Evolutionary conservation across 352 stramenopile genomes (phyloP), one percentile per base, ranked within the genome.

Genomic region (Albugo laibachii): DNA sequence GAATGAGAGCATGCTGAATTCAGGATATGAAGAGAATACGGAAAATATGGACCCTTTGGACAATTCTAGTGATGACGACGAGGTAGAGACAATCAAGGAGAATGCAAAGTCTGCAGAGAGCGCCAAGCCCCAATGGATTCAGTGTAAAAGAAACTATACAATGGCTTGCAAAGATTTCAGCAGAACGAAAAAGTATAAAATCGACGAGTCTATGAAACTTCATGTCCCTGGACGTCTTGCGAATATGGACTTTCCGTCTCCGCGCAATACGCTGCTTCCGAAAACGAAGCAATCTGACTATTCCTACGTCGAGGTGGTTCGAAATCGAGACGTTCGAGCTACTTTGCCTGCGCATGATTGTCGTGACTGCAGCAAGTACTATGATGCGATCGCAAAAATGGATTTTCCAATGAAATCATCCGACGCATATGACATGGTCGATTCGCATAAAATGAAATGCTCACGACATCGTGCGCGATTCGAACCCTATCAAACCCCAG

Each of bases 321-420:
- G 76, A n/a, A 86, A 84, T 34, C 61, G 61, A 18, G 62, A 70
- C 13, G 66, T 71, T 44, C 64, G 76, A 16, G 73, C 66, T 6
- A 61, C 66, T 5, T 44, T 89, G 13, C 65, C 65, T 1, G 76
- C 45, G 5, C 64, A 81, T 47, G 73, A 84, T 56, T 89, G 76
- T 44, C 36, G 63, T 14, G 70, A 89, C 41, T 89, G 76, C 48
- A 64, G 66, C 20, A 81, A 78, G 41, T 89, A 89, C 54, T 89
- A 84, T 46, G 67, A 77, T 12, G 70, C 76, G 31, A 57, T 89
- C 34, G 67, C 62, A 13, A 69, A 54, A 20, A 34, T 75, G 11
- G 24, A 31, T 31, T 31, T 31, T 31, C 24, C 24, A 31, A 31
- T 31, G 24, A 31, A 8, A 31, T 56, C 73, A 13, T 41, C 63